Evolutionary conservation across 495 filamentous ascomycete species (phyloP).

Genomic region (Hyaloscypha finlandica): DNA sequence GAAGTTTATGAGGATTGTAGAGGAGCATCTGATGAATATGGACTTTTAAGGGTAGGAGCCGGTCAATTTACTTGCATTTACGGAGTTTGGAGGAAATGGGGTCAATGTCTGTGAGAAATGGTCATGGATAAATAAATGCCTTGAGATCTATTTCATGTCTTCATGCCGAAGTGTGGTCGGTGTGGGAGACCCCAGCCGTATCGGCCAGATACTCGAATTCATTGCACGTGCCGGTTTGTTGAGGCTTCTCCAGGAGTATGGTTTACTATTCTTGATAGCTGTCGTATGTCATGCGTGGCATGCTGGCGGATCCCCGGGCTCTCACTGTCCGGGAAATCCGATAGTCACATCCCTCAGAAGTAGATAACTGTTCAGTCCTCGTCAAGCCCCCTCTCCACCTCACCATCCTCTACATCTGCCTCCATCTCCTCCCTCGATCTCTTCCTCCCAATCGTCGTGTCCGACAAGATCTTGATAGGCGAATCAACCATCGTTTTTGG

Average conservation of each 20-base stretch:
- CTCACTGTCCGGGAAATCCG: too few species aligned
- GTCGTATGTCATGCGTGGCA: not conserved
- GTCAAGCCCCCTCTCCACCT: not conserved
- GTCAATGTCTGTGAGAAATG: not conserved
- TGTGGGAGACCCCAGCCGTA: not conserved
- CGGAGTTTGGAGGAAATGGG: conserved; percentile 3
- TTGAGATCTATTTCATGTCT: not conserved
- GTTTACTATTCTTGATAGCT: not conserved
- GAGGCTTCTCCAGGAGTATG: not conserved
- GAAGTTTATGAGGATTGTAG: conserved; percentile 94
- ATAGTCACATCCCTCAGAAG: too few species aligned
- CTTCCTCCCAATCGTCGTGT: conserved; percentile 6
- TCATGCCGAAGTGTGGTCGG: not conserved
- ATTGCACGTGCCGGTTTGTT: not conserved
- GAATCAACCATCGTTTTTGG: not conserved
- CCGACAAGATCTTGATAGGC: not conserved
- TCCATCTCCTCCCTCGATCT: conserved; percentile 16
- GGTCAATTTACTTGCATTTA: conserved; percentile 4
- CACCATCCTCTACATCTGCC: conserved; percentile 14
- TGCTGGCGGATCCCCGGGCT: not conserved
- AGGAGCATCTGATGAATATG: conserved; percentile 92
- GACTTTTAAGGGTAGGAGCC: conserved; percentile 54
- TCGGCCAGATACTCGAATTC: not conserved
- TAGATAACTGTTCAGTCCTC: not conserved
- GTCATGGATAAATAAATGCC: not conserved